These are phyloP conservation scores for Brasenia schreberi DNA, from an alignment of 164 flowering plant species.

Conservation along the genomic window DNA sequence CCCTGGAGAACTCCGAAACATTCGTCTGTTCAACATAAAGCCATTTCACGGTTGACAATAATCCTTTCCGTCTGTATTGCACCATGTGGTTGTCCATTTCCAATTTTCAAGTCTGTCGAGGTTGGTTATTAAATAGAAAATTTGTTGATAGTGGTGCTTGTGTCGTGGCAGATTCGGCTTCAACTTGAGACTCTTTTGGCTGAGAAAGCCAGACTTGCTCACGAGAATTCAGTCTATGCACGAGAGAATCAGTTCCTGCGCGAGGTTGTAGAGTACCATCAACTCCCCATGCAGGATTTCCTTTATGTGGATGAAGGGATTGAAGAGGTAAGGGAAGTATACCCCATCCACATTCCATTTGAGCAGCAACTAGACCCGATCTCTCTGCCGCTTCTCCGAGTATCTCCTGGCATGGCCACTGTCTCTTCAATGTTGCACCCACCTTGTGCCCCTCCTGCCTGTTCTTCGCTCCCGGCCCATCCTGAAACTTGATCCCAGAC, in stretches of 20 bases:
- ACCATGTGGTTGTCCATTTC: too few species aligned
- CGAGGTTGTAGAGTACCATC: constrained; percentile 93
- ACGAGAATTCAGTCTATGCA: constrained; percentile 73
- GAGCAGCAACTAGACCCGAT: neutral
- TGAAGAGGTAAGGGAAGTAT: constrained; percentile 81
- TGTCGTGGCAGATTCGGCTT: constrained; percentile 60
- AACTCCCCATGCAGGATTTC: constrained; percentile 92
- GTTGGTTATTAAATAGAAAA: too few species aligned
- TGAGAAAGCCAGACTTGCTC: constrained; percentile 86
- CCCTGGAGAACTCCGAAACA: too few species aligned
- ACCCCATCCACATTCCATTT: constrained; percentile 14
- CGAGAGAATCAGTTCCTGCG: constrained; percentile 85
- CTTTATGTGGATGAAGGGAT: constrained; percentile 78
- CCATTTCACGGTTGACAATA: too few species aligned
- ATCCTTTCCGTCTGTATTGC: too few species aligned
- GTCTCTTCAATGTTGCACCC: neutral
- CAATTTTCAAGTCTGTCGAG: too few species aligned
- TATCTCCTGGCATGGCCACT: neutral
- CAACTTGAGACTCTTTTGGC: constrained; percentile 90
- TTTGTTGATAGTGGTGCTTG: neutral
- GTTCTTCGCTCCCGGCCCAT: neutral
- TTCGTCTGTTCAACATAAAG: too few species aligned
- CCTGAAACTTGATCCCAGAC: neutral
- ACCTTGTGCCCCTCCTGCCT: neutral
- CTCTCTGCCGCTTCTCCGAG: neutral